Evolutionary conservation across 2,329 filamentous ascomycete genomes (phyloP).

Genomic region (Penicillium griseofulvum): DNA sequence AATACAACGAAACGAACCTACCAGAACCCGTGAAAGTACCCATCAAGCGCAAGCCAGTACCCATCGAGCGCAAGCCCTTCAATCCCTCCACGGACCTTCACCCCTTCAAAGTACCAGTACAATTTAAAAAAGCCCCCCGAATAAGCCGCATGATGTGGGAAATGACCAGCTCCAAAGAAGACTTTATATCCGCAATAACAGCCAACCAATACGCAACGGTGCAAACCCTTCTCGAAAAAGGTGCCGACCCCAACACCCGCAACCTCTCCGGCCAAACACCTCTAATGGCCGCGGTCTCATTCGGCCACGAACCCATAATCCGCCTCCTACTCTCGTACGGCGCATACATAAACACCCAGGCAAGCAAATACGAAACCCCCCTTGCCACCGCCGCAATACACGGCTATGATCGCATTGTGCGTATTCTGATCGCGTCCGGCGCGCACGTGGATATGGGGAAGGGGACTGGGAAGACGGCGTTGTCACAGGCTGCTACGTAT

Average conservation of each 20-base stretch:
- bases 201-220: neutral
- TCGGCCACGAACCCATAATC: constrained; percentile 10
- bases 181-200: constrained; percentile 12
- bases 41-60: neutral
- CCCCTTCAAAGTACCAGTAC: neutral
- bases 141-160: neutral
- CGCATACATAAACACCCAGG: neutral
- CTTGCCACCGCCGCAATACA: constrained; percentile 8
- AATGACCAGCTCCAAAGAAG: constrained; percentile 7
- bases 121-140: neutral
- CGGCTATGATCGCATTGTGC: constrained; percentile 14
- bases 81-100: neutral
- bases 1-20: neutral
- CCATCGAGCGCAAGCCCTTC: neutral
- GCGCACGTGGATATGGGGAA: constrained; percentile 1
- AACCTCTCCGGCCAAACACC: constrained; percentile 12
- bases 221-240: constrained; percentile 12
- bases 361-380: constrained; percentile 7
- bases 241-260: constrained; percentile 10
- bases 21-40: neutral
- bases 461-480: constrained; percentile 4
- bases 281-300: constrained; percentile 16
- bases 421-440: constrained; percentile 9
- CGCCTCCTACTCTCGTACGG: constrained; percentile 14
- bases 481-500: constrained; percentile 12